A percentile compares a stretch with the other conserved stretches of the same genome.
phyloP scores from a whole-genome alignment of 345 rosid species.

The Hevea brasiliensis region DNA sequence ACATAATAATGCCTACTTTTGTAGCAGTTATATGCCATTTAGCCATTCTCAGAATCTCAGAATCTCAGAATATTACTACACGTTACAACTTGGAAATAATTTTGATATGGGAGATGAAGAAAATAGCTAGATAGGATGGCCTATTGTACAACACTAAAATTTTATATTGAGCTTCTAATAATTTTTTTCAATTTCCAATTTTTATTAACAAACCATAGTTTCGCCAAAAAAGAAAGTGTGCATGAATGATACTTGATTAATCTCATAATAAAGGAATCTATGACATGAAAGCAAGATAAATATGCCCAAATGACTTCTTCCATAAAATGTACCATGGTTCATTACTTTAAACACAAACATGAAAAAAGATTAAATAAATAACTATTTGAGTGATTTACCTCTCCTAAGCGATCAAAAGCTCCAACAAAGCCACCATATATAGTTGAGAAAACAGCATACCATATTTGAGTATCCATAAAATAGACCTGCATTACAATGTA shows the following conservation, averaged over 20 bases:
- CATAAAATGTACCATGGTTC: constrained; percentile 2
- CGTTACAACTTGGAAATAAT: neutral
- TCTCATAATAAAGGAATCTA: too few relatives aligned
- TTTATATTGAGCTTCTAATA: neutral
- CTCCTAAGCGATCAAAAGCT: constrained; percentile 95
- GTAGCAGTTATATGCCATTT: neutral
- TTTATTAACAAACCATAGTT: neutral
- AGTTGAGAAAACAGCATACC: constrained; percentile 90
- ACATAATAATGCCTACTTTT: neutral
- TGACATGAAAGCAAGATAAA: neutral
- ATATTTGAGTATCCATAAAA: constrained; percentile 95
- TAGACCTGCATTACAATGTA: constrained; percentile 58
- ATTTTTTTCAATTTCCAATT: neutral
- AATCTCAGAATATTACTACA: too few relatives aligned
- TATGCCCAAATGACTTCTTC: neutral
- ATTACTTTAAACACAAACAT: constrained; percentile 9
- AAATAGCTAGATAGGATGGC: neutral
- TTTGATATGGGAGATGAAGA: neutral
- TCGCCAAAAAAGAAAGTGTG: neutral
- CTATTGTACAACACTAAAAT: neutral
- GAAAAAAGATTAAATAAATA: neutral
- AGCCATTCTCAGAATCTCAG: neutral
- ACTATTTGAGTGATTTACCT: constrained; percentile 46
- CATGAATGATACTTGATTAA: neutral
- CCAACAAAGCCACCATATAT: constrained; percentile 88